Base-by-base conservation (phyloP, 768 basidiomycete genomes). In the Mycena venus region DNA sequence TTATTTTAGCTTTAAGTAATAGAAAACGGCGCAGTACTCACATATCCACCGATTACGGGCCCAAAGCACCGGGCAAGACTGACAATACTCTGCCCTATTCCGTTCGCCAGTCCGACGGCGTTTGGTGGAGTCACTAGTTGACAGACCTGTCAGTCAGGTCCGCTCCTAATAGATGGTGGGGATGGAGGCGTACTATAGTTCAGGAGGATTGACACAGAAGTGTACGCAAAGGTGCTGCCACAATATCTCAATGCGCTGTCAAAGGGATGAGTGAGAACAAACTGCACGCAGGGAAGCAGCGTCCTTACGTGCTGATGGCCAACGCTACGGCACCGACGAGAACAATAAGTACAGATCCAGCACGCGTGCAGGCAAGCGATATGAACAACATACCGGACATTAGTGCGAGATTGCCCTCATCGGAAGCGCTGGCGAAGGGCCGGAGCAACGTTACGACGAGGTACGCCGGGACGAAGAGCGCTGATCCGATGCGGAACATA, bases 71-170 rank as follows among this genome's bases (percentile, higher is more conserved):
- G 91, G 5, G 97, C 96, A 29, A 98, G 91, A 75, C 96, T 97
- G 75, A 98, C 97, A 36, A 96, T 94, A 79, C 96, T 97, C 83
- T 99, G 98, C 0, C 97, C 98, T 25, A 98, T 91, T 21, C 98
- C 98, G 80, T 99, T 99, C 12, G 98, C 96, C 72, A 96, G 91
- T 9, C 96, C 96, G 47, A 99, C 91, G 10, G 96, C 92, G 44
- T 89, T 88, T 1, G 97, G 96, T 2, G 98, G 97, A 0, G 97
- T 96, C 94, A 98, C 95, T 96, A 65, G 31, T 38, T 40, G 55
- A 60, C 68, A 63, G 71, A 58, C 69, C 56, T 70, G 56, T 69
- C 76, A 47, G 58, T 68, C 76, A 47, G 29, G 56, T 78, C 40
- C 75, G 75, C 32, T 19, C 60, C 58, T 32, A 5, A 53, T 27